These are phyloP conservation scores for Saccharata proteae DNA, from an alignment of 2,329 filamentous ascomycete species.

Conservation along the genomic window DNA sequence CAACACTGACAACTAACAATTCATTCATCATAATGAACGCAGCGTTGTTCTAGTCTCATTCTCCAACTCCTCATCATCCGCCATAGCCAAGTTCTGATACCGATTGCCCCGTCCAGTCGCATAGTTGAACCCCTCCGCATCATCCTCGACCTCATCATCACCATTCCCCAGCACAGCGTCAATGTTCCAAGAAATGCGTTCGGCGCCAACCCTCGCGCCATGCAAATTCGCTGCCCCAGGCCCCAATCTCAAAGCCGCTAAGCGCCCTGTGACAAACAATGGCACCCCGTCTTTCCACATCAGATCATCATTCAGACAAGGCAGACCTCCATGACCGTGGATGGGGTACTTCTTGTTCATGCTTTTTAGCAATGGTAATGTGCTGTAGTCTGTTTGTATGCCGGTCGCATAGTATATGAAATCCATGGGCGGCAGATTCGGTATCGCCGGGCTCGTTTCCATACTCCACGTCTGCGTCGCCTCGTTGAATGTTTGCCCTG, in stretches of 20 bases:
- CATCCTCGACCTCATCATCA: conserved; percentile 2
- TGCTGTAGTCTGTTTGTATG: conserved; percentile 49
- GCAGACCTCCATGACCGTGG: conserved; percentile 51
- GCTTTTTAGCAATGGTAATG: conserved; percentile 48
- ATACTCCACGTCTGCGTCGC: conserved; percentile 38
- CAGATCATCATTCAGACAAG: conserved; percentile 63
- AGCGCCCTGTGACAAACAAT: conserved; percentile 55
- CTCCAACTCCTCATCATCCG: conserved; percentile 1
- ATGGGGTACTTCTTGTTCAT: conserved; percentile 51
- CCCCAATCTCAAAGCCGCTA: conserved; percentile 57
- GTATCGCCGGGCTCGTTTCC: conserved; percentile 41
- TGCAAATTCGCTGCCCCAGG: conserved; percentile 64
- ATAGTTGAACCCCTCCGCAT: conserved; percentile 2
- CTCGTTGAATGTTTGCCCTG: conserved; percentile 38
- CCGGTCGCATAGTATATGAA: conserved; percentile 70
- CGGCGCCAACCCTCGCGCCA: conserved; percentile 59
- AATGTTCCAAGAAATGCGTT: conserved; percentile 60
- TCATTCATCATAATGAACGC: neutral
- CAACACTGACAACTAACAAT: neutral
- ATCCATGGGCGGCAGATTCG: conserved; percentile 40
- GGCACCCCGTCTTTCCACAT: conserved; percentile 65
- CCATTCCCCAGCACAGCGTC: conserved; percentile 41
- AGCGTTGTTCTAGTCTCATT: neutral
- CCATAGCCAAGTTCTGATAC: conserved; percentile 1
- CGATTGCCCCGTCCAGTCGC: conserved; percentile 3